Evolutionary conservation across 768 basidiomycete genomes (phyloP), one percentile per base, ranked within the genome.

Genomic region (Boletus patriciae): DNA sequence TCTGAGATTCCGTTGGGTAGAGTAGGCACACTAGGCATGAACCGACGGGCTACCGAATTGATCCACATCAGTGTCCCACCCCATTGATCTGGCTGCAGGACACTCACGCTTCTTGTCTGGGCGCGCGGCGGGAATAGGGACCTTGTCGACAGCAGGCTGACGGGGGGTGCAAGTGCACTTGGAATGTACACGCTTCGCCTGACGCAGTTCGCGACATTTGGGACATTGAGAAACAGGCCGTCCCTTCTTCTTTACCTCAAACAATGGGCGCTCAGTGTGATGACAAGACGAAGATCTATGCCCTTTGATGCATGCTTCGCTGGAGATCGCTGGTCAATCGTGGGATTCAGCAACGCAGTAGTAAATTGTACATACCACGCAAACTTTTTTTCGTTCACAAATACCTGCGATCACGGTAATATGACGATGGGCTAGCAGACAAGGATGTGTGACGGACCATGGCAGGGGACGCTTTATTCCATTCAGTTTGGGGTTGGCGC

Each of bases 221-320:
- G 83, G 80, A 74, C 94, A 97, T 70, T 96, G 94, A 8, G 94
- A 92, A 16, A 93, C 83, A 0, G 94, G 94, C 8, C 94, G 81
- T 3, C 94, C 94, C 70, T 96, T 94, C 78, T 89, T 91, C 79
- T 94, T 92, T 56, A 96, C 86, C 70, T 95, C 92, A 60, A 91
- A 94, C n/a, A 97, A 78, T 5, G 93, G 92, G 19, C 94, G 80
- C 63, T 93, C 90, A 31, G 85, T 85, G 68, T 97, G 94, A 46
- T 82, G 82, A 70, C 94, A 97, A 15, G 84, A 84, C 3, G 92
- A 93, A 13, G 94, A 94, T 51, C 94, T 86, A 67, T 97, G 94
- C 0, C 94, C 94, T 74, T 94, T 94, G 70, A 95, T 94, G 73
- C 94, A 97, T 13, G 92, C 88, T 77, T 89, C 90, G 72, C 94